Evolutionary conservation across 73 alveolate species (phyloP).

Genomic region (Stentor roeselii): DNA sequence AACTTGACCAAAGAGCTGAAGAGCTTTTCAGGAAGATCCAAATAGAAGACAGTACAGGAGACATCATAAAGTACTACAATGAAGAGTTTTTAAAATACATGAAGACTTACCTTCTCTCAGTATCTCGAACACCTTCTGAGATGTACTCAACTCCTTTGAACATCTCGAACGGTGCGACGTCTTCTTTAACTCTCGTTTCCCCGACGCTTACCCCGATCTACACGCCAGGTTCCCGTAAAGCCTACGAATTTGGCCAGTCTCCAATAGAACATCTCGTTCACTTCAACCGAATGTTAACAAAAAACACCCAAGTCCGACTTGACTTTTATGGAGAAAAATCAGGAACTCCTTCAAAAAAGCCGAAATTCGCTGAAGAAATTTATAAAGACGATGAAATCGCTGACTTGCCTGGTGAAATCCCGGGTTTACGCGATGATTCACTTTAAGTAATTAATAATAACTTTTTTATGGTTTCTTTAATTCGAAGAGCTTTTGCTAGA

Average conservation of each 20-base stretch:
- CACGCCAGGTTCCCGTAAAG: not conserved
- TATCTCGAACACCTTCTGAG: not conserved
- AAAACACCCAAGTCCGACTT: not conserved
- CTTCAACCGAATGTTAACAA: not conserved
- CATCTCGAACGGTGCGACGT: not conserved
- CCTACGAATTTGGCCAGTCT: not conserved
- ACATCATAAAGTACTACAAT: not conserved
- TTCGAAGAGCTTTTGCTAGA: not conserved
- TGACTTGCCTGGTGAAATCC: conserved; percentile 12
- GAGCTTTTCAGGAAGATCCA: not conserved
- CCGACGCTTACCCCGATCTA: not conserved
- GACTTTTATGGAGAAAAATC: not conserved
- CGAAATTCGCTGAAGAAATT: not conserved
- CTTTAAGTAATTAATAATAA: too few species aligned
- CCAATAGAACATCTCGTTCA: not conserved
- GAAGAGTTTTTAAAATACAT: not conserved
- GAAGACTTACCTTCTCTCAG: not conserved
- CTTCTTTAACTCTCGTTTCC: not conserved
- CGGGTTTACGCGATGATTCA: not conserved
- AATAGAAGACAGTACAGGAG: not conserved
- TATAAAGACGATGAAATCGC: conserved; percentile 14
- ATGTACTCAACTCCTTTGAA: not conserved
- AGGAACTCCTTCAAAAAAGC: not conserved
- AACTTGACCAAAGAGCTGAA: not conserved
- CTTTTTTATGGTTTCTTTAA: not conserved